Evolutionary conservation across 2,329 filamentous ascomycete genomes (phyloP), one percentile per base, ranked within the genome.

Genomic region (Aureobasidium vineae): DNA sequence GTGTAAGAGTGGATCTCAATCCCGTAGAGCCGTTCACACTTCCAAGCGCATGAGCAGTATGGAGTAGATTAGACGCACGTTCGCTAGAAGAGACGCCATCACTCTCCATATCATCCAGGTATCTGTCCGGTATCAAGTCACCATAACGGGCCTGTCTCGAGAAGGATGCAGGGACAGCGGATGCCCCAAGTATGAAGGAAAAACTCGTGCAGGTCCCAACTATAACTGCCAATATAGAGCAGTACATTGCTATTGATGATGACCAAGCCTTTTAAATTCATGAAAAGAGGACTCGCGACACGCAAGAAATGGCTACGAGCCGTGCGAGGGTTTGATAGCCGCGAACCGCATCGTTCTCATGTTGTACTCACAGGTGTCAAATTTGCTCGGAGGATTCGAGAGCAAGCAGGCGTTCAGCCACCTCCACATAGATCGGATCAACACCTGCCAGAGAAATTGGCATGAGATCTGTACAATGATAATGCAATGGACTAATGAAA

Each of bases 371-470:
- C 59, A 63, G 59, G 45, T 52, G 59, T 63, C 59, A 63, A 31
- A 63, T 45, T 26, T 49, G 57, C 57, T 61, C 57, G 57, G 57
- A 61, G 57, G 43, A 61, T 43, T 61, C 57, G 43, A 59, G 56
- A 61, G 40, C 43, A 63, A 50, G 59, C 40, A 36, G 59, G 59
- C 45, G 31, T 52, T 63, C 59, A 63, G 59, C 59, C 59, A 63
- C 59, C 59, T 63, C 59, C 59, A 63, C 59, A 63, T 10, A 52
- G 43, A 63, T 63, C 59, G 59, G 45, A 63, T 63, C 59, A 63
- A 41, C 59, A 52, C 16, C 59, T 52, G 45, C 36, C 52, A 28
- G 33, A 40, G 31, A 21, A 19, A 52, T 63, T 63, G 59, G 45
- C 59, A 63, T 15, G 16, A 50, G 59, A 63, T 63, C 45, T 52